Evolutionary conservation across 78 protist species (phyloP).

Genomic region (Dictyostelium capitatum): DNA sequence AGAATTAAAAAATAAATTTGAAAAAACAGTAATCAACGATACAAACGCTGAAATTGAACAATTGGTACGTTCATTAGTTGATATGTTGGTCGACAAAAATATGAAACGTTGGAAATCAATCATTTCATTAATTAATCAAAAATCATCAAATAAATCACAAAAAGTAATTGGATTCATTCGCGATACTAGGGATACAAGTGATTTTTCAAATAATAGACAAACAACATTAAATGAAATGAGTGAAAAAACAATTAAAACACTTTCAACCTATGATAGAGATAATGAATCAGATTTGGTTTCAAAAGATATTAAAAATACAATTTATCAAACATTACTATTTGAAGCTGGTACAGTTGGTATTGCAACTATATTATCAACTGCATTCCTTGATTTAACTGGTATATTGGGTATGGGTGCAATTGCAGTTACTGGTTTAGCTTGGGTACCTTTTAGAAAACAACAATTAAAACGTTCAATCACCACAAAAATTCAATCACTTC

Average conservation of each 20-base stretch:
- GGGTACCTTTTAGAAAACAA: slow-evolving; percentile 48
- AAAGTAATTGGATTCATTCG: slow-evolving; percentile 31
- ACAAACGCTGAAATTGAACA: slow-evolving; percentile 69
- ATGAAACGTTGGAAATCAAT: slow-evolving; percentile 49
- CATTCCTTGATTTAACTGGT: slow-evolving; percentile 64
- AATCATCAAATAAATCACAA: slow-evolving; percentile 39
- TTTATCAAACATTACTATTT: slow-evolving; percentile 45
- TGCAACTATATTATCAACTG: slow-evolving; percentile 30
- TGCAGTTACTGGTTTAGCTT: slow-evolving; percentile 58
- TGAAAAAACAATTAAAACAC: slow-evolving; percentile 11
- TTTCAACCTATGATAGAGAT: slow-evolving; percentile 23
- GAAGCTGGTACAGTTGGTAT: slow-evolving; percentile 72
- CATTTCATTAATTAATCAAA: slow-evolving; percentile 44
- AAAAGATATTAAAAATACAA: slow-evolving; percentile 31
- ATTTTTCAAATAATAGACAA: slow-evolving; percentile 35
- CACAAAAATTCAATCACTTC: slow-evolving; percentile 21
- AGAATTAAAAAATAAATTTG: slow-evolving; percentile 42
- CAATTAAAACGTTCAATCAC: slow-evolving; percentile 44
- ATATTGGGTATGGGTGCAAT: slow-evolving; percentile 61
- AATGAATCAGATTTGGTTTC: slow-evolving; percentile 20
- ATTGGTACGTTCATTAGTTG: slow-evolving; percentile 62
- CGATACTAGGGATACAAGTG: slow-evolving; percentile 11
- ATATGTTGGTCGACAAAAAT: slow-evolving; percentile 70
- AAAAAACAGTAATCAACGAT: slow-evolving; percentile 57
- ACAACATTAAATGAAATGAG: slow-evolving; percentile 6